phyloP scores from a whole-genome alignment of 257 asterid genomes.

The Przewalskia tangutica region DNA sequence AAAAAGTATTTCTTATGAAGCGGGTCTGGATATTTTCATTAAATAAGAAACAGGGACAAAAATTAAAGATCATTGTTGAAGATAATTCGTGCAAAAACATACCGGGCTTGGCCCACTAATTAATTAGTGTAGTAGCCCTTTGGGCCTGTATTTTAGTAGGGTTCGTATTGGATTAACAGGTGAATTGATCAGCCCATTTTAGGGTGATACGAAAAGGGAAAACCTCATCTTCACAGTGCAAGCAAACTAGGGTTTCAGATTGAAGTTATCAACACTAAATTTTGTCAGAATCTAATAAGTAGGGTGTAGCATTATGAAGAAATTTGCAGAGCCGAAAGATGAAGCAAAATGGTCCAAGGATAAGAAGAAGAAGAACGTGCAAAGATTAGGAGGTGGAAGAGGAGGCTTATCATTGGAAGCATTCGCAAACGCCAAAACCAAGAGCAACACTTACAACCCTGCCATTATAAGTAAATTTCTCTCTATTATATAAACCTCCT shows the following conservation, averaged over 20 bases:
- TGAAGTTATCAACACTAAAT: not conserved
- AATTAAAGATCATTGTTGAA: no score
- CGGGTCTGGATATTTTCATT: no score
- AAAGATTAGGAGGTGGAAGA: slow-evolving; percentile 87
- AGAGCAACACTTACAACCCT: slow-evolving; percentile 52
- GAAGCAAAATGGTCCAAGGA: slow-evolving; percentile 27
- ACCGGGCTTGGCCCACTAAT: slow-evolving; percentile 2
- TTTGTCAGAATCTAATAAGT: not conserved
- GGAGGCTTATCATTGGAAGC: slow-evolving; percentile 80
- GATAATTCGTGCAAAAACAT: no score
- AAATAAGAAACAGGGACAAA: no score
- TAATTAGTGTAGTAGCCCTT: not conserved
- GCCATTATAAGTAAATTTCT: slow-evolving; percentile 51
- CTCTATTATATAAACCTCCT: not conserved
- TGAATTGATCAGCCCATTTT: not conserved
- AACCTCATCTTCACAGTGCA: no score
- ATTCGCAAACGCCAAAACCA: slow-evolving; percentile 67
- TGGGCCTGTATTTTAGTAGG: not conserved
- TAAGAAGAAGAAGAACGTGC: slow-evolving; percentile 58
- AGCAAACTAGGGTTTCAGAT: not conserved
- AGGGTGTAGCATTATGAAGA: not conserved
- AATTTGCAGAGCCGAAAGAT: not conserved
- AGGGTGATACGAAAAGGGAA: no score
- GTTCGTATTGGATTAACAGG: not conserved
- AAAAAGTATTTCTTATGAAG: no score